Evolutionary conservation across 2,329 filamentous ascomycete genomes (phyloP).

Genomic region (Pochonia chlamydosporia): DNA sequence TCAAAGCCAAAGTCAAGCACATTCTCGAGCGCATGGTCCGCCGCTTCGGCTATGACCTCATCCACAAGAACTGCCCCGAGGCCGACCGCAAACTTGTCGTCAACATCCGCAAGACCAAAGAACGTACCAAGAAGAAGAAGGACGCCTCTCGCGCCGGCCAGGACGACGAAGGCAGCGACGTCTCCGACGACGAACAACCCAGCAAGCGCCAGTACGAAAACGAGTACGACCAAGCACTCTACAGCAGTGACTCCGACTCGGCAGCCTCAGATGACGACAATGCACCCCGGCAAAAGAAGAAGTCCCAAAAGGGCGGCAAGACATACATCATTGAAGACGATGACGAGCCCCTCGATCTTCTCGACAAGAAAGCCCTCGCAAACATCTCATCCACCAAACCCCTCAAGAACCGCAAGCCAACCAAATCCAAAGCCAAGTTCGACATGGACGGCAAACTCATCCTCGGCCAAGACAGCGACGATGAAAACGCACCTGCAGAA

Average conservation of each 20-base stretch:
- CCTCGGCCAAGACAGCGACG: slow-evolving; percentile 53
- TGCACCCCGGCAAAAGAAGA: slow-evolving; percentile 38
- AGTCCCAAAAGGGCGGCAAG: slow-evolving; percentile 55
- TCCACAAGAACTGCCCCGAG: slow-evolving; percentile 78
- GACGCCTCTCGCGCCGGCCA: slow-evolving; percentile 55
- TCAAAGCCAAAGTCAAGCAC: slow-evolving; percentile 96
- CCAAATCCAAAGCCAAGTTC: slow-evolving; percentile 56
- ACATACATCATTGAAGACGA: slow-evolving; percentile 92
- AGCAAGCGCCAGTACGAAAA: slow-evolving; percentile 67
- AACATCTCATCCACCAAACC: slow-evolving; percentile 92
- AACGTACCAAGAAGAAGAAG: slow-evolving; percentile 86
- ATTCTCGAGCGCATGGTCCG: slow-evolving; percentile 93
- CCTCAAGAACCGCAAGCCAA: slow-evolving; percentile 52
- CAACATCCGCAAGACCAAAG: slow-evolving; percentile 93
- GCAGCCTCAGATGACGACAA: slow-evolving; percentile 53
- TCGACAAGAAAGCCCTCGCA: slow-evolving; percentile 82
- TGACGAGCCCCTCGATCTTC: slow-evolving; percentile 88
- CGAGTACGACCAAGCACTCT: slow-evolving; percentile 94
- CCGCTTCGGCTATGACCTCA: slow-evolving; percentile 75
- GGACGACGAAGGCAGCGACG: slow-evolving; percentile 51
- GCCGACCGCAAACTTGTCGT: slow-evolving; percentile 82
- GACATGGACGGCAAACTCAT: slow-evolving; percentile 79
- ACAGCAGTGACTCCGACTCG: slow-evolving; percentile 64
- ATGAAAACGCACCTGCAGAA: slow-evolving; percentile 37
- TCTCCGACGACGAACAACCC: slow-evolving; percentile 39